Base-by-base conservation (phyloP, 805 yeast genomes). In the Ogataea paradorogensis region DNA sequence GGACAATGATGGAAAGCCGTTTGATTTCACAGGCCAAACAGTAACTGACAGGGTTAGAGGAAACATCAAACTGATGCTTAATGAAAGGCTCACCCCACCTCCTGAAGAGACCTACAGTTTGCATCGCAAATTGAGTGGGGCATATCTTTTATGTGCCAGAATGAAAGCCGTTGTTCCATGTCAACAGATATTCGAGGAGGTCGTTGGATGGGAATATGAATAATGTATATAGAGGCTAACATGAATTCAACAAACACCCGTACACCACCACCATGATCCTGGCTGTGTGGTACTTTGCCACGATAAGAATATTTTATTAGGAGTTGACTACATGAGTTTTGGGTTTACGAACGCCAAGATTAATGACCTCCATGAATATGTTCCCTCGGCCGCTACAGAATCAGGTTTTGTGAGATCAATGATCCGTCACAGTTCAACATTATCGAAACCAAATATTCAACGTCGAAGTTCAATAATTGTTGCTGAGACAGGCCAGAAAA, bases 91-190 rank as follows among this genome's bases (percentile, higher is more conserved):
- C 46, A 79, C 96, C 3, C 97, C 99, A 3, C 99, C 99, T 10
- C 99, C 99, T 2, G 98, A 93, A 56, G 99, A 93, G 63, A 93
- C 99, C 0, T 93, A 93, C 61, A 84, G 95, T n/a, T 70, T 93
- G 52, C 99, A 93, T 65, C 74, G 99, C 55, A 93, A 93, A 58
- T 79, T 93, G 56, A 85, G 95, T 58, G 99, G 99, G 9, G 95
- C 93, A 1, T 93, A 85, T 58, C 69, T 93, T 46, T 70, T 93
- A 39, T 91, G 98, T 66, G 85, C 98, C 3, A 76, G 86, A 52
- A 71, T 93, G 63, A 70, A 77, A 28, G 97, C 98, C 2, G 69
- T 73, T 9, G 91, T 93, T 25, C 95, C 90, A 11, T 83, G 95
- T 58, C 79, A 81, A 37, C 70, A 80, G 50, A 63, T 91, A 33